A percentile compares a stretch with the other conserved stretches of the same genome.
phyloP scores from a whole-genome alignment of 148 eudicot species.

The Chenopodium berlandieri region DNA sequence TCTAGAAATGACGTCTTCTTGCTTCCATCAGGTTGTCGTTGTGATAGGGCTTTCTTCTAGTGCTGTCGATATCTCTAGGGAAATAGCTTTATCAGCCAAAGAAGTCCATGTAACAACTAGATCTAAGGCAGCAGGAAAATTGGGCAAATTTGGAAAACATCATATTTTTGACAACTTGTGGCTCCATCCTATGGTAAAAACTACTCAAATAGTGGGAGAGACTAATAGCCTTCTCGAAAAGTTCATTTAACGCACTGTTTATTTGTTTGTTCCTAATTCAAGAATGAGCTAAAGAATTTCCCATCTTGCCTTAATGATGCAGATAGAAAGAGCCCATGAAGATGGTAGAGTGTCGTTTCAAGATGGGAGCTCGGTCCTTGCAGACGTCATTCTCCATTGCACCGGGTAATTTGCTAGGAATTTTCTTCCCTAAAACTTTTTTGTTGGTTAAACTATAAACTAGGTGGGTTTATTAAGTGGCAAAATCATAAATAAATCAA shows the following conservation, averaged over 20 bases:
- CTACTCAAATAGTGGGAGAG: constrained; percentile 2
- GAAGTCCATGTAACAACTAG: constrained; percentile 78
- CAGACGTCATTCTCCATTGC: constrained; percentile 78
- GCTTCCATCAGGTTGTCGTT: constrained; percentile 58
- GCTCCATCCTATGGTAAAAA: constrained; percentile 78
- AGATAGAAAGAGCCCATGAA: constrained; percentile 61
- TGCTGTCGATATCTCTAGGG: constrained; percentile 67
- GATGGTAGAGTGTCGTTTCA: constrained; percentile 63
- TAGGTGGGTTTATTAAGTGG: no score
- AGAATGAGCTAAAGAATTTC: constrained; percentile 1
- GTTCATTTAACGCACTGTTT: not conserved
- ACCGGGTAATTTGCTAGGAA: constrained; percentile 53
- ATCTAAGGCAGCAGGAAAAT: constrained; percentile 30
- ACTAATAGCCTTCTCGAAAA: not conserved
- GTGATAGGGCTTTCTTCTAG: constrained; percentile 76
- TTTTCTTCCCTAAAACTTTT: no score
- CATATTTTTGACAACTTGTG: constrained; percentile 57
- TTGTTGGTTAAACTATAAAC: no score
- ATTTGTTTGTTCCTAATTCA: constrained; percentile 8
- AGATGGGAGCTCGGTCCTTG: constrained; percentile 53
- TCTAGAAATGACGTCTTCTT: not conserved
- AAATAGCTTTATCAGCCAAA: constrained; percentile 60
- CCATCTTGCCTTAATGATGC: constrained; percentile 31
- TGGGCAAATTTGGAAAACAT: constrained; percentile 19
- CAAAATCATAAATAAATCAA: no score